Evolutionary conservation across 495 filamentous ascomycete species (phyloP).

Genomic region (Entonaema liquescens): DNA sequence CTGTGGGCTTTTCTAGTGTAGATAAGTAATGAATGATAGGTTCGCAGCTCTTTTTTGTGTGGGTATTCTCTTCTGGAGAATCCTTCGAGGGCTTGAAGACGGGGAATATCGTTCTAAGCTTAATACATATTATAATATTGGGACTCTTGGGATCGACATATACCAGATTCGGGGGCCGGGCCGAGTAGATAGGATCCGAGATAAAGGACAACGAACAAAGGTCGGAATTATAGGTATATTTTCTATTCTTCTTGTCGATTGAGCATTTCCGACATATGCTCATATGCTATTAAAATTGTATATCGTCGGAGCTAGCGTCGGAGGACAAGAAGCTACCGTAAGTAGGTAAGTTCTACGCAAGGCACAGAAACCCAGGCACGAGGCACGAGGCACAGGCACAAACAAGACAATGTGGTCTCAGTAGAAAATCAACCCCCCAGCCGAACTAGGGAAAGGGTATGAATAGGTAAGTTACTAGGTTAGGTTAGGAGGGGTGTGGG

Average conservation of each 20-base stretch:
- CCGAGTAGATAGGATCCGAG: conserved; percentile 7
- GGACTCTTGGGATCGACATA: conserved; percentile 14
- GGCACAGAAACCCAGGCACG: conserved; percentile 12
- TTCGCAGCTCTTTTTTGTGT: conserved; percentile 23
- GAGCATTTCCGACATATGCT: conserved; percentile 1
- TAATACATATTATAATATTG: conserved; percentile 21
- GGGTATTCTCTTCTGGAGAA: conserved; percentile 21
- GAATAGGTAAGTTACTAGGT: background rate
- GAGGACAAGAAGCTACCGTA: background rate
- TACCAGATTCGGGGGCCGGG: conserved; percentile 12
- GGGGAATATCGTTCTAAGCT: conserved; percentile 16
- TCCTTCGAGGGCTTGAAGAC: conserved; percentile 19
- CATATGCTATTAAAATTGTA: conserved; percentile 4
- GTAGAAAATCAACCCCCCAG: conserved; percentile 10
- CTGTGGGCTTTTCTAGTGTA: background rate
- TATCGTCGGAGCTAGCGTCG: conserved; percentile 17
- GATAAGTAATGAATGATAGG: conserved; percentile 4
- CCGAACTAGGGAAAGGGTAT: conserved; percentile 6
- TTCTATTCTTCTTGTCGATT: conserved; percentile 6
- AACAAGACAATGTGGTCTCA: conserved; percentile 8
- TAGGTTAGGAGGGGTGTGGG: background rate
- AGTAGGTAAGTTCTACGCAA: conserved; percentile 4
- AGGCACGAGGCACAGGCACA: conserved; percentile 13
- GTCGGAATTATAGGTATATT: background rate
- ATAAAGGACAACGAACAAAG: conserved; percentile 3